Conservation (phyloP, 495 filamentous ascomycete species). For the Daldinia decipiens region DNA sequence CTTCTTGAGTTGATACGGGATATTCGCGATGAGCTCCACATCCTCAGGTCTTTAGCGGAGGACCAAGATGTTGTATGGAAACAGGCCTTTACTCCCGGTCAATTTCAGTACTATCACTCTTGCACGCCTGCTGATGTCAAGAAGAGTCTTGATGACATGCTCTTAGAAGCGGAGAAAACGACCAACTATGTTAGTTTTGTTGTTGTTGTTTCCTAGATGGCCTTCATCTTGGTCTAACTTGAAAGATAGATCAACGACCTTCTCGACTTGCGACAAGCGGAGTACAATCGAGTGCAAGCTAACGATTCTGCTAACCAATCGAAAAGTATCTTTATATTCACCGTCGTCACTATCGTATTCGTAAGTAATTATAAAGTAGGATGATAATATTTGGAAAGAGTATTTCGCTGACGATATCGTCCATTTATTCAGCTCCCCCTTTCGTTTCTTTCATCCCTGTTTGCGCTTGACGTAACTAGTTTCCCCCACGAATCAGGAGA, state of each 20-base stretch:
- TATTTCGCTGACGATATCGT: conserved; percentile 8
- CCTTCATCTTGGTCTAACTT: conserved; percentile 7
- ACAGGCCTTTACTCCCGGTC: conserved; percentile 13
- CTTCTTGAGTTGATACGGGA: conserved; percentile 46
- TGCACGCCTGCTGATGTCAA: conserved; percentile 42
- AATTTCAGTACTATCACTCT: conserved; percentile 12
- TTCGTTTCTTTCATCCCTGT: conserved; percentile 35
- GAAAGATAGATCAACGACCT: conserved; percentile 25
- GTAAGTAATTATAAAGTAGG: conserved; percentile 5
- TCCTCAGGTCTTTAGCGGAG: conserved; percentile 45
- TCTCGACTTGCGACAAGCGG: conserved; percentile 34
- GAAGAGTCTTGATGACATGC: conserved; percentile 41
- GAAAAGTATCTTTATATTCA: conserved; percentile 30
- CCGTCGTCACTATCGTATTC: conserved; percentile 31
- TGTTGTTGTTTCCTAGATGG: not conserved
- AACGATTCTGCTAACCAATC: conserved; percentile 25
- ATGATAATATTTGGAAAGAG: not conserved
- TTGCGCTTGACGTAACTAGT: conserved; percentile 25
- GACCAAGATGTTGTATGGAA: conserved; percentile 45
- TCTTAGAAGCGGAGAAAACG: conserved; percentile 35
- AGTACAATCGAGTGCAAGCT: conserved; percentile 33
- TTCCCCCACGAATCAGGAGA: conserved; percentile 30
- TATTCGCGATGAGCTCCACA: conserved; percentile 49
- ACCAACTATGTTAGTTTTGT: conserved; percentile 20
- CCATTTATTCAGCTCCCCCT: conserved; percentile 33